phyloP scores from a whole-genome alignment of 176 grass and related monocot genomes.

The Hordeum marinum region DNA sequence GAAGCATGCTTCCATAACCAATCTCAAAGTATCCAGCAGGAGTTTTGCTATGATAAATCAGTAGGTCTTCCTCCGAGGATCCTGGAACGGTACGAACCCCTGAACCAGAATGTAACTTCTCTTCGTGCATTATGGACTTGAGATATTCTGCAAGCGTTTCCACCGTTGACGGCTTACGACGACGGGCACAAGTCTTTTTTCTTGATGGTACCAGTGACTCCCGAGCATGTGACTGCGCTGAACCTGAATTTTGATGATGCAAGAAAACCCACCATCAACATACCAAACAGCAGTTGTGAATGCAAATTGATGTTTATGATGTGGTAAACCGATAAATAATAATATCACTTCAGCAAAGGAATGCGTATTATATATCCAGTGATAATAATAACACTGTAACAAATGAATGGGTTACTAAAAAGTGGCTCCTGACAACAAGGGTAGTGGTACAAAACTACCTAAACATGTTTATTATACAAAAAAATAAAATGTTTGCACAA shows the following conservation, averaged over 20 bases:
- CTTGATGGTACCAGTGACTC: conserved; percentile 68
- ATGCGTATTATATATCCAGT: neutral
- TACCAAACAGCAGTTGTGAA: neutral
- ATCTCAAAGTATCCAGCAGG: conserved; percentile 64
- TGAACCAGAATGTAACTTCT: neutral
- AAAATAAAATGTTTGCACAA: neutral
- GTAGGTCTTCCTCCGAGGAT: conserved; percentile 67
- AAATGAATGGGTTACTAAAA: neutral
- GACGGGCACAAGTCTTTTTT: conserved; percentile 54
- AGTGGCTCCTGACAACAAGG: neutral
- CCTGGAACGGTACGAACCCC: conserved; percentile 37
- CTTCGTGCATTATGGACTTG: conserved; percentile 68
- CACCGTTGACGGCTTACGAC: conserved; percentile 49
- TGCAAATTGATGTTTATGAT: neutral
- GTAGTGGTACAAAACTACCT: neutral
- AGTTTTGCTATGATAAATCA: conserved; percentile 65
- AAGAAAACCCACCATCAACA: neutral
- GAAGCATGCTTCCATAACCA: conserved; percentile 78
- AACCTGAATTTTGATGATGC: conserved; percentile 44
- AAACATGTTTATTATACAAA: neutral
- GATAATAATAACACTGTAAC: neutral
- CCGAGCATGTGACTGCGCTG: conserved; percentile 81
- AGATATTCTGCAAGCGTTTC: conserved; percentile 81
- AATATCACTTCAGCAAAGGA: neutral
- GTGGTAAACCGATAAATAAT: neutral